These are phyloP conservation scores for Haematococcus lacustris DNA, from an alignment of 139 green algal species.

Conservation along the genomic window DNA sequence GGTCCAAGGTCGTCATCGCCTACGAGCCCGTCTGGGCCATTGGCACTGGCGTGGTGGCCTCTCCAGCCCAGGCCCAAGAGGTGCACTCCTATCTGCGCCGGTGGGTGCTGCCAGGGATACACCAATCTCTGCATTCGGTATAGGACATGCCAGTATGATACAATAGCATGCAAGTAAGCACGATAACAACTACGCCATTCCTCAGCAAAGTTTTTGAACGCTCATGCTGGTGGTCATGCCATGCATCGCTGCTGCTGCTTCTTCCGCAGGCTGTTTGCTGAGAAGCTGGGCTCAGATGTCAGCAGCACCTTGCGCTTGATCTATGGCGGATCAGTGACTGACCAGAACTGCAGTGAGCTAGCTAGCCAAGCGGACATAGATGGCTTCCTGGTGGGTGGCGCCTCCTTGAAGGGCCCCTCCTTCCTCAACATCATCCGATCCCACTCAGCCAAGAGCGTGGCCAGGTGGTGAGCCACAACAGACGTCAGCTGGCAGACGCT, in stretches of 20 bases:
- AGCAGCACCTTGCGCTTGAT: slow-evolving; percentile 67
- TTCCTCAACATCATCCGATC: slow-evolving; percentile 72
- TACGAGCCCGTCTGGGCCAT: slow-evolving; percentile 99
- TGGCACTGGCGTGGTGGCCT: slow-evolving; percentile 78
- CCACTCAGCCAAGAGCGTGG: slow-evolving; percentile 3
- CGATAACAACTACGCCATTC: too few species aligned
- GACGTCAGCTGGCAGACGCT: too few species aligned
- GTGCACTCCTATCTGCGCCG: slow-evolving; percentile 85
- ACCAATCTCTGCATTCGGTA: too few species aligned
- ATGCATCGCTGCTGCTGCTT: neutral
- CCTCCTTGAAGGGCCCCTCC: slow-evolving; percentile 79
- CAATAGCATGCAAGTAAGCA: too few species aligned
- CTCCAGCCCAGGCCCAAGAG: slow-evolving; percentile 83
- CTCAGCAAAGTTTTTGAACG: too few species aligned
- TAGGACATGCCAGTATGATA: too few species aligned
- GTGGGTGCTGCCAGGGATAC: slow-evolving; percentile 7
- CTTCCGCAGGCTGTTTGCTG: slow-evolving; percentile 48
- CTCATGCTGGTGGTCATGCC: too few species aligned
- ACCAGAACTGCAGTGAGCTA: slow-evolving; percentile 77
- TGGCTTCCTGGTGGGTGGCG: slow-evolving; percentile 96
- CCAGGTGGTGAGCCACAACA: too few species aligned
- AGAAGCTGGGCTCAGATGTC: slow-evolving; percentile 58
- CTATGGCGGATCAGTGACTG: slow-evolving; percentile 85
- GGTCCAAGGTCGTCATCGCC: slow-evolving; percentile 86
- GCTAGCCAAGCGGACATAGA: slow-evolving; percentile 82